These are phyloP conservation scores for Trypanosoma brucei DNA, from an alignment of 208 protist species.

Conservation along the genomic window DNA sequence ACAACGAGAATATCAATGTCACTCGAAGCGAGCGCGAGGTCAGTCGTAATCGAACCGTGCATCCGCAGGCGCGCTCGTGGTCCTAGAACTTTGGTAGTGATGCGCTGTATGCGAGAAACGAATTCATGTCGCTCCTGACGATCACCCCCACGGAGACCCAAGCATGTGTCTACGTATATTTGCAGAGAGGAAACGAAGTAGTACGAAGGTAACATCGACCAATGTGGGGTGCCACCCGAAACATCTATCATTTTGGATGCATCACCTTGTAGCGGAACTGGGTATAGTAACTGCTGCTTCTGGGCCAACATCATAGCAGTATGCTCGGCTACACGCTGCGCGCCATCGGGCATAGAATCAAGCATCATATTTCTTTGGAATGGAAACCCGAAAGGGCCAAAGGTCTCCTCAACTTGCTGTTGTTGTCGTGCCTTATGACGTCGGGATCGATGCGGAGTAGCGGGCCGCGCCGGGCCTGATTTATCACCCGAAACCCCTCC, in stretches of 20 bases:
- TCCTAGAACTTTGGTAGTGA: slow-evolving; percentile 32
- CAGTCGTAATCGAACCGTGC: slow-evolving; percentile 74
- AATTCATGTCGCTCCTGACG: slow-evolving; percentile 42
- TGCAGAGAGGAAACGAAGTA: slow-evolving; percentile 58
- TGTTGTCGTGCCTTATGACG: too few species aligned
- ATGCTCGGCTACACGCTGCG: neutral
- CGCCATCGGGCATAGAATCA: neutral
- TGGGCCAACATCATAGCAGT: neutral
- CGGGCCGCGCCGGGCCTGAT: too few species aligned
- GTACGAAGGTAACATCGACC: slow-evolving; percentile 28
- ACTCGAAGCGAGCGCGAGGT: slow-evolving; percentile 67
- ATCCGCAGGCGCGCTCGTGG: slow-evolving; percentile 46
- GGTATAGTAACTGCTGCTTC: slow-evolving; percentile 4
- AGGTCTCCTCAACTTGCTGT: too few species aligned
- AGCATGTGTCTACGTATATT: slow-evolving; percentile 57
- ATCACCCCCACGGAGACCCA: slow-evolving; percentile 42
- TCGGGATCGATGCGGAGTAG: too few species aligned
- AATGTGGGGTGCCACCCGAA: slow-evolving; percentile 6
- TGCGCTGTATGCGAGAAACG: slow-evolving; percentile 52
- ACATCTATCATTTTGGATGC: slow-evolving; percentile 2
- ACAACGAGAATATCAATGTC: slow-evolving; percentile 82
- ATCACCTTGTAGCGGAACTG: slow-evolving; percentile 6
- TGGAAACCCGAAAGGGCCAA: too few species aligned
- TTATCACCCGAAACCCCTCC: too few species aligned
- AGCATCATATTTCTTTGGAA: too few species aligned